phyloP scores from a whole-genome alignment of 192 early-diverging fungal genomes.

The Backusella psychrophila region DNA sequence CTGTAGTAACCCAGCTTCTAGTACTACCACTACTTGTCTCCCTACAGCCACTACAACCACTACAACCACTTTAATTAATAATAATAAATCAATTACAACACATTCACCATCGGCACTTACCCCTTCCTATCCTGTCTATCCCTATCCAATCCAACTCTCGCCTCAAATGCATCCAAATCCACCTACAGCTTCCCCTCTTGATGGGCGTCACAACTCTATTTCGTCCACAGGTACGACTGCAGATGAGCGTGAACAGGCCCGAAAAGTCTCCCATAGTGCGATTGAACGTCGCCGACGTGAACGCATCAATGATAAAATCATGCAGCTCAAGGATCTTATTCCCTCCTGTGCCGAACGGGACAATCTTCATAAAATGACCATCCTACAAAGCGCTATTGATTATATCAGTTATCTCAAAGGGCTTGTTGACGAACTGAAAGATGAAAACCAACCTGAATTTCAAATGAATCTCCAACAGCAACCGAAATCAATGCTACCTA shows the following conservation, averaged over 20 bases:
- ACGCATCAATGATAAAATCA: conserved; percentile 80
- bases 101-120: not conserved
- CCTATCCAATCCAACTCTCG: conserved; percentile 12
- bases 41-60: not conserved
- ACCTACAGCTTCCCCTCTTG: not conserved
- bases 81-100: not conserved
- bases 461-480: conserved; percentile 21
- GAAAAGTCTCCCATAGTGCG: conserved; percentile 80
- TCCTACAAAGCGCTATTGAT: conserved; percentile 70
- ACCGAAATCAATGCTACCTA: conserved; percentile 24
- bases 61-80: not conserved
- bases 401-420: conserved; percentile 64
- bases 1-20: not conserved
- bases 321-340: conserved; percentile 70
- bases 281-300: conserved; percentile 85
- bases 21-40: not conserved
- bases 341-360: conserved; percentile 65
- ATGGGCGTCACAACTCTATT: conserved; percentile 3
- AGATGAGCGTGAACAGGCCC: conserved; percentile 63
- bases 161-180: conserved; percentile 2
- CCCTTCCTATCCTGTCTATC: conserved; percentile 2
- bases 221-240: conserved; percentile 14
- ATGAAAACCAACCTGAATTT: conserved; percentile 7
- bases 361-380: conserved; percentile 68
- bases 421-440: conserved; percentile 19